Evolutionary conservation across 768 basidiomycete genomes (phyloP).

Genomic region (Russula virescens): DNA sequence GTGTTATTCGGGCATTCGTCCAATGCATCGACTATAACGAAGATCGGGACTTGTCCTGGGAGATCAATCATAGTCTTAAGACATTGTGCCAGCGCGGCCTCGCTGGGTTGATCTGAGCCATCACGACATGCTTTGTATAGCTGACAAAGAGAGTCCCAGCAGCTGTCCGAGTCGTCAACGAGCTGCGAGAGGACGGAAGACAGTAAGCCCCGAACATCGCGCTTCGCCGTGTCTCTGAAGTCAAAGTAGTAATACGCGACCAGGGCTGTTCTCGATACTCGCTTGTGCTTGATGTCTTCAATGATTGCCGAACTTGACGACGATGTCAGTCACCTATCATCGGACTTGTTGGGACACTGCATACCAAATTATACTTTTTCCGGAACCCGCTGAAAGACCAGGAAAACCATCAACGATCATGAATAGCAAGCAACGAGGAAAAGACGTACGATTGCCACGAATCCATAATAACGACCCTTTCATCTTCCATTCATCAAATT

Average conservation of each 20-base stretch:
- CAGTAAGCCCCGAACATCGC: background rate
- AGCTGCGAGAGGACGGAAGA: background rate
- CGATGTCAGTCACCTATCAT: background rate
- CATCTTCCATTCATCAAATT: background rate
- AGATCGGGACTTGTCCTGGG: background rate
- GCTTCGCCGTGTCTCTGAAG: background rate
- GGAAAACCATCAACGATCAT: background rate
- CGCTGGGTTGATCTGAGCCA: background rate
- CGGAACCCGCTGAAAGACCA: background rate
- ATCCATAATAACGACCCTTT: conserved; percentile 4
- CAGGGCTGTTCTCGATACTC: background rate
- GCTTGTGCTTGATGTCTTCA: background rate
- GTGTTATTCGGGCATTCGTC: background rate
- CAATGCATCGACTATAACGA: background rate
- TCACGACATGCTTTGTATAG: background rate
- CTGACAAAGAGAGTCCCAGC: background rate
- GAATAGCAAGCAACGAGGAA: background rate
- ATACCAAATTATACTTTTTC: conserved; percentile 8
- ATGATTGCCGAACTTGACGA: background rate
- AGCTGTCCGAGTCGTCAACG: background rate
- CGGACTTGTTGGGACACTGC: background rate
- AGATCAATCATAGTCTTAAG: background rate
- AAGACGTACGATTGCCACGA: conserved; percentile 3
- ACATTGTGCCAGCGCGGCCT: background rate
- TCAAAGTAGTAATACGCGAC: background rate